Conservation (phyloP, 2,329 filamentous ascomycete species). For the Neopestalotiopsis sp. region DNA sequence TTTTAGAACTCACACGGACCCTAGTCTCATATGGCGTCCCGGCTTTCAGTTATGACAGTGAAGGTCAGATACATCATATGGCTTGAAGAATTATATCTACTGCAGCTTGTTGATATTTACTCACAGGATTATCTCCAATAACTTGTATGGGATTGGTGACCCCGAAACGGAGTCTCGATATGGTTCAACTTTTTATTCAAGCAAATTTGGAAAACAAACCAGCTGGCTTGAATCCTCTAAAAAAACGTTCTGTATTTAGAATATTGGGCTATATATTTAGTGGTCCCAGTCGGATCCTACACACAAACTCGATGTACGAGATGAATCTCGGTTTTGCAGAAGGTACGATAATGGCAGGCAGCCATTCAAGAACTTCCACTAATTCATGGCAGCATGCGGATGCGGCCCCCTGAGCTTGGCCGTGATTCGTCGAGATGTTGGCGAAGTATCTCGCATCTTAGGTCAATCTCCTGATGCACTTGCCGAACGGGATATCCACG, state of each 20-base stretch:
- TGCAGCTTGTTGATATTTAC: not conserved
- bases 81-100: not conserved
- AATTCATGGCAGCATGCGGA: slow-evolving; percentile 10
- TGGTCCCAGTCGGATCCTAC: not conserved
- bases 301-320: not conserved
- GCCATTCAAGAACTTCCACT: not conserved
- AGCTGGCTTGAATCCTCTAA: not conserved
- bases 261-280: not conserved
- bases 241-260: not conserved
- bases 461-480: slow-evolving; percentile 8
- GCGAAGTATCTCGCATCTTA: slow-evolving; percentile 14
- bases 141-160: not conserved
- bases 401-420: slow-evolving; percentile 18
- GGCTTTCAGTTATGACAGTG: not conserved
- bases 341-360: not conserved
- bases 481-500: slow-evolving; percentile 11
- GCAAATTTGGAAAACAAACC: slow-evolving; percentile 5
- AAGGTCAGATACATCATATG: not conserved
- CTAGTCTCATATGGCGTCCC: not conserved
- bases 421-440: not conserved
- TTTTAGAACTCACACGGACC: not conserved
- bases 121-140: slow-evolving; percentile 11
- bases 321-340: slow-evolving; percentile 12
- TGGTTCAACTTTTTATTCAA: not conserved
- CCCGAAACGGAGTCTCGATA: not conserved